Base-by-base conservation (phyloP, 768 basidiomycete genomes). In the Mycena venus region DNA sequence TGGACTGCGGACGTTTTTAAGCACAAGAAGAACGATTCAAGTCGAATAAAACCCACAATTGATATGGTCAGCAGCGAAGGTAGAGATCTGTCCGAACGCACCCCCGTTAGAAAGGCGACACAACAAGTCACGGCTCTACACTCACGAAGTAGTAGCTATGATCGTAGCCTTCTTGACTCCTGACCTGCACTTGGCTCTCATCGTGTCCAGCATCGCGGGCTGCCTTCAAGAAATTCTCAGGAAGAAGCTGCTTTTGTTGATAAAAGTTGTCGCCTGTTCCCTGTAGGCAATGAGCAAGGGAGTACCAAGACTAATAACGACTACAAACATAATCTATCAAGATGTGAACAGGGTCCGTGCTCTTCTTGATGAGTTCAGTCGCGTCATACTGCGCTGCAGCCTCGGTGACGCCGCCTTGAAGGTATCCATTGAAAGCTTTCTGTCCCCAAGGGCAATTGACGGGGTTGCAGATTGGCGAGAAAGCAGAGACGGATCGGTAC, bases 401-500 rank as follows among this genome's bases (percentile, higher is more conserved):
- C 84, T 98, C 96, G 70, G 92, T 88, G 55, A 92, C 75, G 25
- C 96, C 94, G 38, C 92, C 93, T 59, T 89, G 84, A 27, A 99
- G 90, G 84, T 98, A 99, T 19, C 96, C 95, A 3, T 78, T 80
- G 85, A 99, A 98, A 2, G 96, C 97, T 81, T 97, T 98, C 80
- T 93, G 87, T 27, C 98, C 98, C 98, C 98, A 99, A 2, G 94
- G 93, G 60, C 92, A 93, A 64, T 93, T 90, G 17, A 92, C 92
- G 0, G 98, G 97, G 83, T 99, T 99, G 62, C 92, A 87, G 66
- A 95, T 92, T 1, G 95, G 94, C 34, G 96, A 86, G 81, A 99
- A 99, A 0, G 96, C 98, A 8, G 96, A 97, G 9, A 90, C 95
- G 23, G 96, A 98, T 65, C 91, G 91, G 84, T 94, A 99, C 76